These are phyloP conservation scores for Leccinum rimulosum DNA, from an alignment of 768 basidiomycete species.

Conservation along the genomic window DNA sequence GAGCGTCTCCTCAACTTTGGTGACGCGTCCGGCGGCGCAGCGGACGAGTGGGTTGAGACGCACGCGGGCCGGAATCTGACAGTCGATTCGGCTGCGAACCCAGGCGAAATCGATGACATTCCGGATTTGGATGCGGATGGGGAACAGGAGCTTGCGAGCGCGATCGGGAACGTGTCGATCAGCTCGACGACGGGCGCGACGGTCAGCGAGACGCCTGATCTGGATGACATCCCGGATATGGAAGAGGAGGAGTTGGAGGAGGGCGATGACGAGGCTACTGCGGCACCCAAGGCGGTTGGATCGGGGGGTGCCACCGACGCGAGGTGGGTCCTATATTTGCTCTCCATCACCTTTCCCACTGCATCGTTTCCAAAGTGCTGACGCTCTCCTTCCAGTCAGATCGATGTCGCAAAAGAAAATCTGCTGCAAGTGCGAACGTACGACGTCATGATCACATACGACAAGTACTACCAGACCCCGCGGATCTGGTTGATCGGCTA, in stretches of 20 bases:
- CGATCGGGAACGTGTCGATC: slow-evolving; percentile 48
- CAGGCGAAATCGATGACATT: slow-evolving; percentile 77
- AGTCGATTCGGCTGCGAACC: slow-evolving; percentile 52
- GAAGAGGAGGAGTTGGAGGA: slow-evolving; percentile 91
- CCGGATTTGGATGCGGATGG: slow-evolving; percentile 84
- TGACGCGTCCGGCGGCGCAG: slow-evolving; percentile 53
- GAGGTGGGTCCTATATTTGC: slow-evolving; percentile 39
- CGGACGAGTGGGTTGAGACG: slow-evolving; percentile 98
- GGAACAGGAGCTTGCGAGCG: slow-evolving; percentile 42
- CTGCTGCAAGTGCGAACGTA: slow-evolving; percentile 95
- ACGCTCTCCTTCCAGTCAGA: slow-evolving; percentile 40
- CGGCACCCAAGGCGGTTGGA: slow-evolving; percentile 47
- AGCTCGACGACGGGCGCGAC: slow-evolving; percentile 33
- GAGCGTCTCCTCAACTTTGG: slow-evolving; percentile 88
- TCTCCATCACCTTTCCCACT: neutral
- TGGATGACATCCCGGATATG: slow-evolving; percentile 99
- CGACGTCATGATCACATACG: slow-evolving; percentile 99
- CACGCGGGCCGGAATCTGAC: slow-evolving; percentile 74
- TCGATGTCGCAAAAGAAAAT: slow-evolving; percentile 72
- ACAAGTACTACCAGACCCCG: slow-evolving; percentile 99
- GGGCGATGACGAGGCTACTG: slow-evolving; percentile 84
- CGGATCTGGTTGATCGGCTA: slow-evolving; percentile 97
- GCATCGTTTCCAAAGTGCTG: neutral
- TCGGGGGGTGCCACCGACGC: slow-evolving; percentile 41
- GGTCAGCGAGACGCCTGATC: slow-evolving; percentile 71